Base-by-base conservation (phyloP, 1,284 basidiomycete species). In the Garcileccinum viscosum region DNA sequence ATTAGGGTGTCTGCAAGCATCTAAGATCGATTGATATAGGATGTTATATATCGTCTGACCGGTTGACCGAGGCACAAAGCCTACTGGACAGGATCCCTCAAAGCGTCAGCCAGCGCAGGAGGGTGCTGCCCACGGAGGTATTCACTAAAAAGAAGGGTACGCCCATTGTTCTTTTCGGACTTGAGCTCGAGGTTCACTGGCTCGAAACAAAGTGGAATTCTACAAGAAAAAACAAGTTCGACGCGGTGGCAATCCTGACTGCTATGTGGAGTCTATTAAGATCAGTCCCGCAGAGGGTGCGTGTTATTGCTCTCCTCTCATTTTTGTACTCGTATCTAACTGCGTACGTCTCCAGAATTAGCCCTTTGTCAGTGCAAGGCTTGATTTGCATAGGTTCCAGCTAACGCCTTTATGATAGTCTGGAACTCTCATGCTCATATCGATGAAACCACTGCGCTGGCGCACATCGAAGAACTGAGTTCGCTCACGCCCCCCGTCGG, bases 381-480 rank as follows among this genome's bases (percentile, higher is more conserved):
- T 40, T 19, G 60, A 47, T 60, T 37, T 32, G 2, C 56, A 11
- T 6, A 61, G 32, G 38, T 42, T 64, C n/a, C 17, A n/a, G 62
- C 47, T 64, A 30, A 65, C 64, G 61, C 61, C 68, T 60, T n/a
- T 64, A 58, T 24, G 11, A 56, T 68, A 93, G 90, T 93, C 80
- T 93, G 92, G 92, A 93, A 93, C 73, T 90, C 86, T 0, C 89
- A 92, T 72, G 78, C 86, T 17, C 86, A 90, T 11, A 86, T 92
- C 42, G 80, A 83, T 9, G 80, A 82, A 35, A 79, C 80, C 4
- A 83, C 88, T 17, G 90, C 90, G 0, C 75, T 85, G 69, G 84
- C 83, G 0, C 90, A 91, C 71, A 88, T 93, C 67, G 73, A 80
- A 32, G 86, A 87, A 62, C 85, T 87, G 71, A 73, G 80, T 24